Conservation (phyloP, 1,139 yeast species). For the Candida gigantensis region DNA sequence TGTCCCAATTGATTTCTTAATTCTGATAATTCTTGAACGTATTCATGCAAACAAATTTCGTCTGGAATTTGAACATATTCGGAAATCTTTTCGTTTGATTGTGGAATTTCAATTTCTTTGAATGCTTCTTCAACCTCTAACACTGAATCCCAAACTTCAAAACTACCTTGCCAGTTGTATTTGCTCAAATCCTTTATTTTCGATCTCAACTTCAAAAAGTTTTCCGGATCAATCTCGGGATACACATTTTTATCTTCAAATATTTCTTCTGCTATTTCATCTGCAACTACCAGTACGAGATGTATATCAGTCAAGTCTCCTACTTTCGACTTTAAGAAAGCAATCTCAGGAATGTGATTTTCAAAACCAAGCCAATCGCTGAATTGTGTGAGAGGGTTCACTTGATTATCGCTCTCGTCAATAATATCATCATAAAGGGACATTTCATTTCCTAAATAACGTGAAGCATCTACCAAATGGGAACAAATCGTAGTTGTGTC, state of each 20-base stretch:
- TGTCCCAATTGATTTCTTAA: slow-evolving; percentile 20
- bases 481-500: not conserved
- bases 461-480: slow-evolving; percentile 6
- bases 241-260: slow-evolving; percentile 2
- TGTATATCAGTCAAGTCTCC: slow-evolving; percentile 9
- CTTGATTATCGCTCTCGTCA: slow-evolving; percentile 4
- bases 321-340: slow-evolving; percentile 6
- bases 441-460: slow-evolving; percentile 13
- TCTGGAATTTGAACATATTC: slow-evolving; percentile 27
- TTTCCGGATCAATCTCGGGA: slow-evolving; percentile 5
- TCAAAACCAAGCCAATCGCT: slow-evolving; percentile 13
- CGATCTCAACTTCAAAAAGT: slow-evolving; percentile 8
- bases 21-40: slow-evolving; percentile 21
- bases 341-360: slow-evolving; percentile 8
- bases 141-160: too few species aligned
- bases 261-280: slow-evolving; percentile 3
- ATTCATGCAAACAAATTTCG: slow-evolving; percentile 23
- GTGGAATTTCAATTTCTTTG: not conserved
- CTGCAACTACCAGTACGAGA: slow-evolving; percentile 4
- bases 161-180: slow-evolving; percentile 6
- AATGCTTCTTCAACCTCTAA: too few species aligned
- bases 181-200: slow-evolving; percentile 10
- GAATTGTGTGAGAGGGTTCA: slow-evolving; percentile 1
- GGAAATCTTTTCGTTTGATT: too few species aligned
- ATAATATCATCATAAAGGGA: slow-evolving; percentile 13